phyloP scores from a whole-genome alignment of 2,329 filamentous ascomycete species.

The Trichoderma endophyticum region DNA sequence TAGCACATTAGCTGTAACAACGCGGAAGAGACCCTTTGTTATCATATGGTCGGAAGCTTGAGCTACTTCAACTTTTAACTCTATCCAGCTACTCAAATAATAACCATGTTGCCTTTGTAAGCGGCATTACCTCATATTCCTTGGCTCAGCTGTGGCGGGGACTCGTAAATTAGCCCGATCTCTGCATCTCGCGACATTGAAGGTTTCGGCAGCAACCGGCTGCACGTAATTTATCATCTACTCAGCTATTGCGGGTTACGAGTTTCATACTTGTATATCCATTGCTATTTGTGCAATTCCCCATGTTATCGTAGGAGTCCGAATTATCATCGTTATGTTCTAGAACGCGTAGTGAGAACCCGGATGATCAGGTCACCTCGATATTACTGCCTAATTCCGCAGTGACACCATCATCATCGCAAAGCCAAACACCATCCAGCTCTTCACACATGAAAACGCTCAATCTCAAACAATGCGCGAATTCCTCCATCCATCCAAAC shows the following conservation, averaged over 20 bases:
- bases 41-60: not conserved
- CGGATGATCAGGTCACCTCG: not conserved
- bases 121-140: not conserved
- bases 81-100: not conserved
- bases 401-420: not conserved
- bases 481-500: not conserved
- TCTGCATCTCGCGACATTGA: not conserved
- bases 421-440: not conserved
- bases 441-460: not conserved
- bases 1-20: not conserved
- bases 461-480: slow-evolving; percentile 2
- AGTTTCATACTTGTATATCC: not conserved
- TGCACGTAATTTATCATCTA: not conserved
- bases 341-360: not conserved
- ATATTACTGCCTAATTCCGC: not conserved
- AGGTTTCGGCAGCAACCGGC: not conserved
- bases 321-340: not conserved
- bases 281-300: not conserved
- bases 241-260: not conserved
- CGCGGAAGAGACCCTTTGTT: not conserved
- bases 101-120: not conserved
- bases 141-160: not conserved
- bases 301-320: not conserved
- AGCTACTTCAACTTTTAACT: not conserved
- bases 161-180: not conserved